These are phyloP conservation scores for Trichosanthes cucumerina DNA, from an alignment of 306 rosid genomes.

Conservation along the genomic window DNA sequence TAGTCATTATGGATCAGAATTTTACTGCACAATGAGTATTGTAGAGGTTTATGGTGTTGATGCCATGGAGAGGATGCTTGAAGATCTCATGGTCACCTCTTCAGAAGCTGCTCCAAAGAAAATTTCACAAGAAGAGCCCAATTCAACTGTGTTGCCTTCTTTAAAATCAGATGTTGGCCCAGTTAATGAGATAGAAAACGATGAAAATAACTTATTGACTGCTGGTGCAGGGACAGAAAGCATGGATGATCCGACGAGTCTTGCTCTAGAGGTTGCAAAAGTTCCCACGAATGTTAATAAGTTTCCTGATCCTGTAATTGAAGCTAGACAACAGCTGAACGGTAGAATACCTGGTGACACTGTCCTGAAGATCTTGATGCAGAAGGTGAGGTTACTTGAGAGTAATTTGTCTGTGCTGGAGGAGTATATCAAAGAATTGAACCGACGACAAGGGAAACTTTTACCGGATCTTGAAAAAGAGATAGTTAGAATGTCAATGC, in stretches of 20 bases:
- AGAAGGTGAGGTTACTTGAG: slow-evolving; percentile 70
- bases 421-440: slow-evolving; percentile 57
- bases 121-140: slow-evolving; percentile 21
- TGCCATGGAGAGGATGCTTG: slow-evolving; percentile 81
- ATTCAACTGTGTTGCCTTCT: slow-evolving; percentile 40
- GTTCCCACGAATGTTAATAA: slow-evolving; percentile 20
- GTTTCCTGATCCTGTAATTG: slow-evolving; percentile 55
- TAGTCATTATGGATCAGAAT: slow-evolving; percentile 85
- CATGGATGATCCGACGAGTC: slow-evolving; percentile 25
- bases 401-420: slow-evolving; percentile 59
- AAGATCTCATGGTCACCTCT: slow-evolving; percentile 68
- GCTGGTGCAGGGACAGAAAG: slow-evolving; percentile 22
- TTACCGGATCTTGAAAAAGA: slow-evolving; percentile 56
- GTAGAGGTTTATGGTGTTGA: slow-evolving; percentile 79
- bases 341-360: slow-evolving; percentile 82
- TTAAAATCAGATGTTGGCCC: slow-evolving; percentile 38
- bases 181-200: slow-evolving; percentile 29
- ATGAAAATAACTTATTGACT: slow-evolving; percentile 24
- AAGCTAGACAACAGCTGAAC: slow-evolving; percentile 52
- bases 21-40: slow-evolving; percentile 81
- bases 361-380: slow-evolving; percentile 88
- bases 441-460: slow-evolving; percentile 34
- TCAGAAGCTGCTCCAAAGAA: slow-evolving; percentile 35
- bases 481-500: slow-evolving; percentile 38
- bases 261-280: slow-evolving; percentile 22